Conservation (phyloP, 306 rosid species). For the Gynostemma pentaphyllum region DNA sequence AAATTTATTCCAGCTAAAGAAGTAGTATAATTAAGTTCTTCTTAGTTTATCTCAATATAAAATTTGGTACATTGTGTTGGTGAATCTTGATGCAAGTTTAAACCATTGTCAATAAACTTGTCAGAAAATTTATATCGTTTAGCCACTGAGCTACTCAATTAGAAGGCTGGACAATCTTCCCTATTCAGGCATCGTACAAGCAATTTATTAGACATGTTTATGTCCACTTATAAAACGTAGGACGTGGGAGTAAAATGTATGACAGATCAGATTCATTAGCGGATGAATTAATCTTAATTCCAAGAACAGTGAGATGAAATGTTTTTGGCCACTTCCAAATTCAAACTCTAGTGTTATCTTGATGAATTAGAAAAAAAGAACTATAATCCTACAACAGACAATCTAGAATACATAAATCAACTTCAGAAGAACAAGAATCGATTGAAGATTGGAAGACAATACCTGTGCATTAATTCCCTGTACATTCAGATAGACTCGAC, state of each 20-base stretch:
- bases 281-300: too few relatives aligned
- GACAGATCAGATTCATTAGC: too few relatives aligned
- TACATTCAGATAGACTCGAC: slow-evolving; percentile 68
- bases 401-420: not conserved
- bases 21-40: too few relatives aligned
- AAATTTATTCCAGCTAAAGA: not conserved
- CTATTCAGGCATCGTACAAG: too few relatives aligned
- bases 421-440: not conserved
- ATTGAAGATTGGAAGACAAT: not conserved
- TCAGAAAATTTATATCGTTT: not conserved
- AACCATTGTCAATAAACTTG: not conserved
- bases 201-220: too few relatives aligned
- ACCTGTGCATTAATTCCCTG: slow-evolving; percentile 98
- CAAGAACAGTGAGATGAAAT: too few relatives aligned
- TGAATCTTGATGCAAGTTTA: not conserved
- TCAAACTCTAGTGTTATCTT: too few relatives aligned
- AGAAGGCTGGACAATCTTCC: not conserved
- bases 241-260: too few relatives aligned
- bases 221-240: too few relatives aligned
- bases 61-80: not conserved
- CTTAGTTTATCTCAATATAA: too few relatives aligned
- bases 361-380: too few relatives aligned
- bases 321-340: not conserved
- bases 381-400: not conserved
- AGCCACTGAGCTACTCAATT: not conserved